Evolutionary conservation across 768 basidiomycete genomes (phyloP).

Genomic region (Paxillus ammoniavirescens): DNA sequence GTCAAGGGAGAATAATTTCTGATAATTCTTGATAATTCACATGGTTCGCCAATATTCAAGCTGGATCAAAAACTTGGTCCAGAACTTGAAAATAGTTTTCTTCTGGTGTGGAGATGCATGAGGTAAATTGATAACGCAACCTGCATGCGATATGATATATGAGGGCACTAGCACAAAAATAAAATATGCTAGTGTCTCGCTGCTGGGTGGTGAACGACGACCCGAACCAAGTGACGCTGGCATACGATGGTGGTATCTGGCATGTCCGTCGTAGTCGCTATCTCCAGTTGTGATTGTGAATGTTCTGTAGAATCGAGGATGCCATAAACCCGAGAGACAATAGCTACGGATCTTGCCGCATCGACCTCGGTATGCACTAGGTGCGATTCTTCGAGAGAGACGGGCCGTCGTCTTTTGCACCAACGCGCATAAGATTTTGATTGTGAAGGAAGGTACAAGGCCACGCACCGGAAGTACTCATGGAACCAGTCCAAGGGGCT

Average conservation of each 20-base stretch:
- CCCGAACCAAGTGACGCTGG: constrained; percentile 45
- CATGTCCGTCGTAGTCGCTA: constrained; percentile 34
- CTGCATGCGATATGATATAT: background rate
- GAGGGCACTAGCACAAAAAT: background rate
- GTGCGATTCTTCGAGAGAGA: constrained; percentile 46
- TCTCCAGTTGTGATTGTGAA: constrained; percentile 1
- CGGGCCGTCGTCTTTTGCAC: constrained; percentile 38
- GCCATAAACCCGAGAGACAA: constrained; percentile 28
- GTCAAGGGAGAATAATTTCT: background rate
- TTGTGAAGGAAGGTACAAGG: background rate
- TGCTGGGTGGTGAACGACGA: constrained; percentile 3
- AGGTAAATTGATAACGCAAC: background rate
- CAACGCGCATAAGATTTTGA: background rate
- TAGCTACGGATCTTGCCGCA: background rate
- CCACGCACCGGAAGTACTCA: constrained; percentile 47
- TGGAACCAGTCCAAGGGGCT: constrained; percentile 49
- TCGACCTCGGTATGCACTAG: constrained; percentile 50
- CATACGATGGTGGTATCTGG: constrained; percentile 66
- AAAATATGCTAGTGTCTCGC: constrained; percentile 3
- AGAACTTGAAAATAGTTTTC: background rate
- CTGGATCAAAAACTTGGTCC: background rate
- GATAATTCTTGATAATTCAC: background rate
- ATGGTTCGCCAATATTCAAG: background rate
- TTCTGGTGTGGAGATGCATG: too few species aligned
- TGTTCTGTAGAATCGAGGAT: constrained; percentile 49